Base-by-base conservation (phyloP, 2,329 filamentous ascomycete species). In the Verticillium nubilum region DNA sequence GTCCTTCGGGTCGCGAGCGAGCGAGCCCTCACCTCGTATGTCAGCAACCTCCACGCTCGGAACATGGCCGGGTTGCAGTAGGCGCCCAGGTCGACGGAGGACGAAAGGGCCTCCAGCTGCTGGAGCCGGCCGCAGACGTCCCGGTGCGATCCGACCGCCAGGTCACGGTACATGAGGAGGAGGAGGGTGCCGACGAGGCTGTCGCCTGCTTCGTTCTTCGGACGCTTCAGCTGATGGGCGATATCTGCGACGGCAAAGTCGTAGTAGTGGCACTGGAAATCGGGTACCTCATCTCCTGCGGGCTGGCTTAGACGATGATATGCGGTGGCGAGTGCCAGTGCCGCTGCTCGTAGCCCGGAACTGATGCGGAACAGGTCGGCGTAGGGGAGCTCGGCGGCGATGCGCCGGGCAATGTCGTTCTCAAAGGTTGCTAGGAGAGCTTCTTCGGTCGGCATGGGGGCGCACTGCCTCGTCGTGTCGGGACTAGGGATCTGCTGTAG, bases 241-340 rank as follows among this genome's bases (percentile, higher is more conserved):
- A 56, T 23, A 26, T 56, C 54, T 31, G 31, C 33, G 33, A 56
- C 54, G n/a, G 54, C 31, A 29, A 56, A 56, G 33, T 56, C 35
- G 54, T 56, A 56, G n/a, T 56, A 56, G 33, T 56, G 54, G 54
- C 54, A 56, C 12, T 12, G 7, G 23, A 13, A 31, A 31, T 31
- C 29, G 29, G 12, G 29, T 5, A 27, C 15, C 50, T 23, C 23
- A 25, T 25, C 12, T n/a, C 17, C n/a, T 25, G 50, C 17, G 12
- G 23, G 25, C 50, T 27, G 50, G 50, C 50, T 26, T 27, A 31
- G 6, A 19, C 19, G 54, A 42, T 13, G n/a, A 17, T 47, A 26
- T 31, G 25, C 33, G 10, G 23, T 26, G 10, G 54, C 25, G n/a
- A 56, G 54, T 17, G 54, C 31, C n/a, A 56, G 54, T 10, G 33